Evolutionary conservation across 1,284 basidiomycete genomes (phyloP).

Genomic region (Cryptococcus hybrid): DNA sequence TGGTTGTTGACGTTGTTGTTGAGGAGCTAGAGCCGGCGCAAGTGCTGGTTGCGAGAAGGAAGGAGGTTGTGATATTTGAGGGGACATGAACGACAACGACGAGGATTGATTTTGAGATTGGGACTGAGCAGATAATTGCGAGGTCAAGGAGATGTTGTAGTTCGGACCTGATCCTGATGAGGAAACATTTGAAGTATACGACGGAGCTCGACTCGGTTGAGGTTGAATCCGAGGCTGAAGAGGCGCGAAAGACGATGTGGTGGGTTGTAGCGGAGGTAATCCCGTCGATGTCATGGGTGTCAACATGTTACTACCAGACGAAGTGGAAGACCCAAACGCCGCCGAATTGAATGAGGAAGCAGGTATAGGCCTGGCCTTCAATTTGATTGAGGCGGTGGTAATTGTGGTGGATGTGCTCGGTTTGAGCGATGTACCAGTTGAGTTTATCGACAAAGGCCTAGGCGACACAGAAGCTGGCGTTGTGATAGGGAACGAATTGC

Average conservation of each 20-base stretch:
- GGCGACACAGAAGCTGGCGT: slow-evolving; percentile 7
- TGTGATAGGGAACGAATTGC: slow-evolving; percentile 9
- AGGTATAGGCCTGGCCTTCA: slow-evolving; percentile 40
- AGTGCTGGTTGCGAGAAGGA: slow-evolving; percentile 5
- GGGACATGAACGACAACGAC: slow-evolving; percentile 14
- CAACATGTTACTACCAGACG: neutral
- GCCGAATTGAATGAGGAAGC: slow-evolving; percentile 39
- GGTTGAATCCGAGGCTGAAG: slow-evolving; percentile 12
- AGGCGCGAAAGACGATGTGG: slow-evolving; percentile 7
- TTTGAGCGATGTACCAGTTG: neutral
- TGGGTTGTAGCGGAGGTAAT: slow-evolving; percentile 4
- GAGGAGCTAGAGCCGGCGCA: slow-evolving; percentile 2
- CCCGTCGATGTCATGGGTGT: neutral
- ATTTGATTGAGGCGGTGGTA: slow-evolving; percentile 12
- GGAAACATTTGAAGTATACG: neutral
- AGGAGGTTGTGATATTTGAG: slow-evolving; percentile 4
- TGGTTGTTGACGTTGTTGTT: slow-evolving; percentile 2
- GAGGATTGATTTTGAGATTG: slow-evolving; percentile 1
- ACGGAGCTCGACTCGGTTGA: neutral
- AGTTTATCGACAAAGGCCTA: neutral
- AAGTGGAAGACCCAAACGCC: slow-evolving; percentile 20
- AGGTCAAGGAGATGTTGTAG: slow-evolving; percentile 42
- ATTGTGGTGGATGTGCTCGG: neutral
- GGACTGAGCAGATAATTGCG: slow-evolving; percentile 22
- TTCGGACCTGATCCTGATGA: slow-evolving; percentile 30